Percentiles rank a stretch among this genome's conserved stretches.
phyloP scores from a whole-genome alignment of 2,329 filamentous ascomycete genomes.

The Knoxdaviesia capensis region DNA sequence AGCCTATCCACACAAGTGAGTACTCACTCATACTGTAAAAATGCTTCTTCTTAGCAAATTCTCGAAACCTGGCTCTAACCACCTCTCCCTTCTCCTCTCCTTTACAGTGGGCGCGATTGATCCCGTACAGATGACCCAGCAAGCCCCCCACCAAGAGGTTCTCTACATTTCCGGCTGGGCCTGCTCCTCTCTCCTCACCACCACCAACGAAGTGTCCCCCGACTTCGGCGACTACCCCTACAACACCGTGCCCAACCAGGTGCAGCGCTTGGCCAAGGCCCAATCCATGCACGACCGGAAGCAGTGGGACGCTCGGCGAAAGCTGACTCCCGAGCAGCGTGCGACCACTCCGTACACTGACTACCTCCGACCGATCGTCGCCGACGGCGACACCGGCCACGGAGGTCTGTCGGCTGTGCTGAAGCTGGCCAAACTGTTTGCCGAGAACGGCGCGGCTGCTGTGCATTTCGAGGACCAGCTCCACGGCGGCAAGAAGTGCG shows the following conservation, averaged over 20 bases:
- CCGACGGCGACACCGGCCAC: conserved; percentile 91
- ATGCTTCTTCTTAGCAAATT: background rate
- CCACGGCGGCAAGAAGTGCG: conserved; percentile 96
- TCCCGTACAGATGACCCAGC: conserved; percentile 98
- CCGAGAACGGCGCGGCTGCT: conserved; percentile 86
- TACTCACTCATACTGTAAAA: background rate
- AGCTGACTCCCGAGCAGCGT: conserved; percentile 54
- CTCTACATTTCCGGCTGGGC: conserved; percentile 96
- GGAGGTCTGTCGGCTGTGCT: conserved; percentile 82
- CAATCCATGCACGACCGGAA: conserved; percentile 95
- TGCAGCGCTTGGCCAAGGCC: conserved; percentile 87
- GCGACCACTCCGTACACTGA: conserved; percentile 65
- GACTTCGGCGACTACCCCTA: conserved; percentile 99
- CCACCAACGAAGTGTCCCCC: conserved; percentile 90
- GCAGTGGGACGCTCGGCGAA: conserved; percentile 71
- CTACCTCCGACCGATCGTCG: conserved; percentile 85
- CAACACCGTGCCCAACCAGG: conserved; percentile 96
- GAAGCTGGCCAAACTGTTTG: conserved; percentile 93
- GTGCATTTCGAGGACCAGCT: conserved; percentile 98
- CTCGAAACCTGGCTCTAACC: no score
- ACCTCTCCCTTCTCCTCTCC: background rate
- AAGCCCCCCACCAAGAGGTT: conserved; percentile 87
- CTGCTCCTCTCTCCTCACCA: conserved; percentile 80
- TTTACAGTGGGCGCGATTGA: conserved; percentile 80
- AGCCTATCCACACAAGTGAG: conserved; percentile 85